Percentiles rank a stretch among this genome's conserved stretches.
These are phyloP conservation scores for Borovskyia barvae DNA, from an alignment of 208 protist genomes.

Conservation along the genomic window DNA sequence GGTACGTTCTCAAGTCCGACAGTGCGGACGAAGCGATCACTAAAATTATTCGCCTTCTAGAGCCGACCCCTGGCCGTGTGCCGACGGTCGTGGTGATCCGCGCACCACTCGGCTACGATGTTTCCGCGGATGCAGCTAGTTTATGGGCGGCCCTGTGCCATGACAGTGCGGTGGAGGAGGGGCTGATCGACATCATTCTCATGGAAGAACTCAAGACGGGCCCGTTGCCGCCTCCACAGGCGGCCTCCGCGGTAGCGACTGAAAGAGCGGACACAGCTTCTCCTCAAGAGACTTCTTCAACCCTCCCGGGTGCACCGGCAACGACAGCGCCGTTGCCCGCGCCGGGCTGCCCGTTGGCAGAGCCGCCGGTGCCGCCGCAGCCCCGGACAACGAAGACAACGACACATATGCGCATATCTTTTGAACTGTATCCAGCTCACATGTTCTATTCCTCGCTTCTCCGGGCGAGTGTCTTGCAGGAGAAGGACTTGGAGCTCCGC, in stretches of 20 bases:
- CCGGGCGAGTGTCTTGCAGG: constrained; percentile 33
- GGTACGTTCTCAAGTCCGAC: background rate
- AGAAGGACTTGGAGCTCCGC: constrained; percentile 40
- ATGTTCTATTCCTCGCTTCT: constrained; percentile 44
- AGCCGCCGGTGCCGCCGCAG: background rate
- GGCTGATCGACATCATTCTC: constrained; percentile 52
- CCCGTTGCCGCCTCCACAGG: constrained; percentile 19
- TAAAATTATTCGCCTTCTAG: constrained; percentile 24
- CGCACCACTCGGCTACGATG: constrained; percentile 31
- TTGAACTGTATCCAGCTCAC: constrained; percentile 49
- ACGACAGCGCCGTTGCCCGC: constrained; percentile 3
- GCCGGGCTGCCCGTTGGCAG: too few species aligned
- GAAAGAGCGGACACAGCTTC: background rate
- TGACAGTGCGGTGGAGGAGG: constrained; percentile 41
- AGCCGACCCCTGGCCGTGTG: constrained; percentile 26
- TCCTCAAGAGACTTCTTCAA: background rate
- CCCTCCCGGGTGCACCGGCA: background rate
- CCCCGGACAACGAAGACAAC: background rate
- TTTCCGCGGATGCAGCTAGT: constrained; percentile 25
- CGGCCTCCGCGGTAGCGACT: background rate
- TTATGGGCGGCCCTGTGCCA: constrained; percentile 38
- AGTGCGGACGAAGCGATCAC: constrained; percentile 23
- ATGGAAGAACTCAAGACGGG: constrained; percentile 44
- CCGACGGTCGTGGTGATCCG: constrained; percentile 38
- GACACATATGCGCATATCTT: constrained; percentile 30